These are phyloP conservation scores for Penicillium sumatraense DNA, from an alignment of 2,329 filamentous ascomycete species.

Conservation along the genomic window DNA sequence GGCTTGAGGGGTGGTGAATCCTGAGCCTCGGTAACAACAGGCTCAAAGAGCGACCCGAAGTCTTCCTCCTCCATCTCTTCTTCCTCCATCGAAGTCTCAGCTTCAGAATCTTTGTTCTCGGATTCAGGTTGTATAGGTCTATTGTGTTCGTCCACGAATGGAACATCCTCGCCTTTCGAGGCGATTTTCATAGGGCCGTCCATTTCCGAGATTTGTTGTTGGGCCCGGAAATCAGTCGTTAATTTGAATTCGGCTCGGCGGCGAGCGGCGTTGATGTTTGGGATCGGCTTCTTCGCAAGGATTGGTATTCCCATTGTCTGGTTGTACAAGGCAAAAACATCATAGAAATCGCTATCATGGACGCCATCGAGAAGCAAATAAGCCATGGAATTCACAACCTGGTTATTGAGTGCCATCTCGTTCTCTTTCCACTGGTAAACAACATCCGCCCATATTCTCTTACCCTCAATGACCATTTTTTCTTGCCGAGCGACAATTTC, in stretches of 20 bases:
- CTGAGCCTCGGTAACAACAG: constrained; percentile 14
- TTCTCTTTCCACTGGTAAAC: constrained; percentile 75
- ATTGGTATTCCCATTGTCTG: constrained; percentile 77
- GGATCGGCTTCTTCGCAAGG: constrained; percentile 30
- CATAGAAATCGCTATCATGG: constrained; percentile 66
- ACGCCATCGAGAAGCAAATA: constrained; percentile 71
- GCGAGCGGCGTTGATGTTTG: neutral
- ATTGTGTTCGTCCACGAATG: constrained; percentile 35
- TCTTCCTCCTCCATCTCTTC: constrained; percentile 32
- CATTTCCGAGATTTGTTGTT: neutral
- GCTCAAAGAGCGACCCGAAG: constrained; percentile 44
- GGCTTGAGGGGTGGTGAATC: constrained; percentile 48
- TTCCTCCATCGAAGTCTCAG: constrained; percentile 13
- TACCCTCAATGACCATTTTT: constrained; percentile 65
- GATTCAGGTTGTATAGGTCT: constrained; percentile 26
- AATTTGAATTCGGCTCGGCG: neutral
- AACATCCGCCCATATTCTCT: constrained; percentile 80
- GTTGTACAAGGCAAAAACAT: constrained; percentile 75
- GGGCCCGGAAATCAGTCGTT: neutral
- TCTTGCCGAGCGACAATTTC: constrained; percentile 32
- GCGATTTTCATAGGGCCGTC: neutral
- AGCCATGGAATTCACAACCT: constrained; percentile 80
- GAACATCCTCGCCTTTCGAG: constrained; percentile 29
- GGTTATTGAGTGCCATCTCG: constrained; percentile 73
- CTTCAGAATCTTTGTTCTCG: constrained; percentile 7